These are phyloP conservation scores for Decorospora gaudefroyi DNA, from an alignment of 2,329 filamentous ascomycete species.

Conservation along the genomic window DNA sequence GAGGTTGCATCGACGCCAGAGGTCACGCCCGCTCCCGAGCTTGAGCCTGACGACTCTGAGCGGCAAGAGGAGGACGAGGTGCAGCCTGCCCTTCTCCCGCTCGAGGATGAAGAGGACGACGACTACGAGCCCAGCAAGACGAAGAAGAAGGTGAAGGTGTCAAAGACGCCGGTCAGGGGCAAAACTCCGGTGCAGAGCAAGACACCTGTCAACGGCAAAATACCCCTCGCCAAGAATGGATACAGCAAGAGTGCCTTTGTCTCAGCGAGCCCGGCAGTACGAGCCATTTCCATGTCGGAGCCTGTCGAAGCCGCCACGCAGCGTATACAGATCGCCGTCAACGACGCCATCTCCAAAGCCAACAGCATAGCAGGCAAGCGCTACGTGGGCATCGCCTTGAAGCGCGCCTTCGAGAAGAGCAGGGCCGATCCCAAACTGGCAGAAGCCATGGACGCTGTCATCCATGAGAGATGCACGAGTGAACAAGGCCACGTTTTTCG, in stretches of 20 bases:
- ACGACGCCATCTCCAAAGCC: constrained; percentile 51
- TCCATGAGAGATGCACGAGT: constrained; percentile 48
- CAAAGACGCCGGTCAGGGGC: constrained; percentile 45
- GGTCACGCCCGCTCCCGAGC: constrained; percentile 48
- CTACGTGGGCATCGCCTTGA: constrained; percentile 45
- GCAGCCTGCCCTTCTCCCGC: constrained; percentile 35
- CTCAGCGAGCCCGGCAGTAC: constrained; percentile 27
- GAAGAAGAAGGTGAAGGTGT: constrained; percentile 40
- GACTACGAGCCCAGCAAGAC: constrained; percentile 50
- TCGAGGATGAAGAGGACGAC: constrained; percentile 53
- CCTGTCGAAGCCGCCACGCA: constrained; percentile 25
- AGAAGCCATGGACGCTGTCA: constrained; percentile 50
- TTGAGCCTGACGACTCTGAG: constrained; percentile 48
- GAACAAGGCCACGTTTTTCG: constrained; percentile 51
- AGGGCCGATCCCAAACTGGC: constrained; percentile 44
- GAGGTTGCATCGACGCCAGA: constrained; percentile 55
- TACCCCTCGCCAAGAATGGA: constrained; percentile 37
- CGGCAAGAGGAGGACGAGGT: constrained; percentile 46
- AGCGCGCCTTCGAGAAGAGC: constrained; percentile 51
- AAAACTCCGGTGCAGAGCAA: constrained; percentile 42
- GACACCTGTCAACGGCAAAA: constrained; percentile 34
- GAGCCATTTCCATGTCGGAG: constrained; percentile 17
- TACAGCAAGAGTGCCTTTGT: constrained; percentile 23
- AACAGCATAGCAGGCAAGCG: constrained; percentile 39
- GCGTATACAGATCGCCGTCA: constrained; percentile 45